Percentiles rank a stretch among this genome's conserved stretches.
Evolutionary conservation across 2,329 filamentous ascomycete species (phyloP).

Genomic region (Zymoseptoria ardabiliae): DNA sequence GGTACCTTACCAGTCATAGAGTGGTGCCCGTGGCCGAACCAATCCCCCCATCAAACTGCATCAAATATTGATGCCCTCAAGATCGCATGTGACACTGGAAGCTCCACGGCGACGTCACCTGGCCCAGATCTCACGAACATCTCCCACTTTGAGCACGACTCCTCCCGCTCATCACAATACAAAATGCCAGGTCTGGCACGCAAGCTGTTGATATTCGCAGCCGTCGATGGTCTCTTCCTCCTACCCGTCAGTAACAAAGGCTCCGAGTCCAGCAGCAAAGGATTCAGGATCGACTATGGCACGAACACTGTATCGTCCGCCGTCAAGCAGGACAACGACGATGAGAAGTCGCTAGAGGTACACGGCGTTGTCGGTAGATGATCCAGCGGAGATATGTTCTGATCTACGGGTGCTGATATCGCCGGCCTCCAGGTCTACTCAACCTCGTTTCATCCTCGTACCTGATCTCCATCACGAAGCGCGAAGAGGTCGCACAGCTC

Average conservation of each 20-base stretch:
- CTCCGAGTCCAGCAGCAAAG: conserved; percentile 9
- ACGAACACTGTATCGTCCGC: conserved; percentile 46
- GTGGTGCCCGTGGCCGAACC: no score
- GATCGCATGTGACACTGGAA: no score
- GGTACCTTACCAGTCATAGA: no score
- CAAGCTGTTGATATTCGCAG: conserved; percentile 68
- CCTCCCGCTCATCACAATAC: background rate
- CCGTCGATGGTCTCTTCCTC: conserved; percentile 74
- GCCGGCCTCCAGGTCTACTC: conserved; percentile 60
- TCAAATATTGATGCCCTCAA: no score
- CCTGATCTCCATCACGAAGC: conserved; percentile 76
- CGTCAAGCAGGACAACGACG: conserved; percentile 29
- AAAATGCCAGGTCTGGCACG: conserved; percentile 69
- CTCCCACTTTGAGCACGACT: no score
- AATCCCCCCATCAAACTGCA: no score
- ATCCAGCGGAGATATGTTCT: background rate
- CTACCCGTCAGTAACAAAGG: conserved; percentile 57
- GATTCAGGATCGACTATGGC: conserved; percentile 28
- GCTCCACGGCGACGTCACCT: no score
- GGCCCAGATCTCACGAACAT: no score
- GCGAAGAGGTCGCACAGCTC: conserved; percentile 82
- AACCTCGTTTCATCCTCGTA: conserved; percentile 75
- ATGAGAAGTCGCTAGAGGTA: conserved; percentile 38
- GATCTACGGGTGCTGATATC: conserved; percentile 2
- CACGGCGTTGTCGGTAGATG: conserved; percentile 51